phyloP scores from a whole-genome alignment of 208 protist genomes.

The Willaertia magna region DNA sequence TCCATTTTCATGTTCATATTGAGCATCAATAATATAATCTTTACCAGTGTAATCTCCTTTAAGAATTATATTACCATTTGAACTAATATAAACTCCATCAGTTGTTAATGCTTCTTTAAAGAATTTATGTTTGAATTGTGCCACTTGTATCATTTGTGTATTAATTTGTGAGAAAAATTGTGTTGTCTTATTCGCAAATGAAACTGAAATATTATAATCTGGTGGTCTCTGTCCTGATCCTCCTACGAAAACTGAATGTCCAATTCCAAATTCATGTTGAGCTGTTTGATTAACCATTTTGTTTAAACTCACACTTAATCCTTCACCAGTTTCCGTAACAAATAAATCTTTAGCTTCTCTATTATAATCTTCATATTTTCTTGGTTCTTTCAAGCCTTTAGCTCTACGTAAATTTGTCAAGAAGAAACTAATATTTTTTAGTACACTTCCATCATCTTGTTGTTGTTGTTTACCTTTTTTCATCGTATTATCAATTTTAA shows the following conservation, averaged over 20 bases:
- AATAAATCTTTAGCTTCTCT: neutral
- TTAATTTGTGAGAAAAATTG: neutral
- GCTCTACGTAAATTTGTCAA: neutral
- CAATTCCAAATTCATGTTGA: neutral
- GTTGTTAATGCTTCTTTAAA: neutral
- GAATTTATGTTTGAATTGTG: neutral
- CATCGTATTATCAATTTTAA: too few species aligned
- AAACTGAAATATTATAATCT: neutral
- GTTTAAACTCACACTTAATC: neutral
- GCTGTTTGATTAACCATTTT: neutral
- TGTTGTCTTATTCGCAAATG: neutral
- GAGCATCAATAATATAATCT: neutral
- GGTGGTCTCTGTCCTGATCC: neutral
- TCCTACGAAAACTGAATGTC: neutral
- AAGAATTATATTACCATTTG: neutral
- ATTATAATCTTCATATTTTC: constrained; percentile 2
- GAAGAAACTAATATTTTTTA: neutral
- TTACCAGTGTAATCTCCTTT: neutral
- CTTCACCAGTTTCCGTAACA: neutral
- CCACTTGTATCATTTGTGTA: too few species aligned
- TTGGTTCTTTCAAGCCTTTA: neutral
- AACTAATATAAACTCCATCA: neutral
- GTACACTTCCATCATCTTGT: neutral
- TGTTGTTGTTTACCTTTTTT: neutral
- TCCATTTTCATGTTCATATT: neutral